Percentiles rank a stretch among this genome's conserved stretches.
phyloP scores from a whole-genome alignment of 768 basidiomycete species.

The Boletus reticulatus region DNA sequence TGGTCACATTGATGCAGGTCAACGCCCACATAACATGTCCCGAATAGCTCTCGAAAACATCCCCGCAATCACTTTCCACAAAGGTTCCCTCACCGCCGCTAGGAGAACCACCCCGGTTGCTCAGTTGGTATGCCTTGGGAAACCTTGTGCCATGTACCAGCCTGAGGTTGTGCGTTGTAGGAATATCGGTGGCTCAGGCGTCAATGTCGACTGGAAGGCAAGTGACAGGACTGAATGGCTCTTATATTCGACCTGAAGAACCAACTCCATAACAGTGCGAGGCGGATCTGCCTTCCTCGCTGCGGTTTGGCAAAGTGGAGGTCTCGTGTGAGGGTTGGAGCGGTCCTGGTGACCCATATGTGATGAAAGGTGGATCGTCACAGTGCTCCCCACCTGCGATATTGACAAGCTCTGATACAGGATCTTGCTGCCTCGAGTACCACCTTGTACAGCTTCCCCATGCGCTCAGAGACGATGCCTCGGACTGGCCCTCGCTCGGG shows the following conservation, averaged over 20 bases:
- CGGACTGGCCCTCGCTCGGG: constrained; percentile 7
- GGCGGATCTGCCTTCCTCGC: constrained; percentile 78
- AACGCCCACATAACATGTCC: constrained; percentile 43
- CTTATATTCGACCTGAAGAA: constrained; percentile 7
- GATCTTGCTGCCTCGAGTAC: constrained; percentile 87
- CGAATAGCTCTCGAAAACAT: constrained; percentile 72
- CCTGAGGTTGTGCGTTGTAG: constrained; percentile 86
- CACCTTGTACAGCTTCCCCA: constrained; percentile 68
- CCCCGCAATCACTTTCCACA: constrained; percentile 75
- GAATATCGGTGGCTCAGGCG: constrained; percentile 73
- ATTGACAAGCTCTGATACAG: constrained; percentile 35
- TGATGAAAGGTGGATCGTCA: constrained; percentile 67
- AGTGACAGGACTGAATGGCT: constrained; percentile 19
- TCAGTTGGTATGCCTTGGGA: constrained; percentile 80
- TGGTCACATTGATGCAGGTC: no score
- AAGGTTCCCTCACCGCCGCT: constrained; percentile 58
- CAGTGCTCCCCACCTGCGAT: background rate
- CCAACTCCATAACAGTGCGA: constrained; percentile 59
- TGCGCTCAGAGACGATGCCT: constrained; percentile 21
- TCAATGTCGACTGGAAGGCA: constrained; percentile 91
- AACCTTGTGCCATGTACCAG: constrained; percentile 69
- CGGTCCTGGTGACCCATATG: constrained; percentile 75
- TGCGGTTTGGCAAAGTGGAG: constrained; percentile 83
- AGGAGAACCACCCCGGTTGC: constrained; percentile 67
- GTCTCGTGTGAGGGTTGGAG: constrained; percentile 93